A percentile compares a stretch with the other conserved stretches of the same genome.
These are phyloP conservation scores for Amesomyces nigricolor DNA, from an alignment of 2,329 filamentous ascomycete genomes.

Conservation along the genomic window DNA sequence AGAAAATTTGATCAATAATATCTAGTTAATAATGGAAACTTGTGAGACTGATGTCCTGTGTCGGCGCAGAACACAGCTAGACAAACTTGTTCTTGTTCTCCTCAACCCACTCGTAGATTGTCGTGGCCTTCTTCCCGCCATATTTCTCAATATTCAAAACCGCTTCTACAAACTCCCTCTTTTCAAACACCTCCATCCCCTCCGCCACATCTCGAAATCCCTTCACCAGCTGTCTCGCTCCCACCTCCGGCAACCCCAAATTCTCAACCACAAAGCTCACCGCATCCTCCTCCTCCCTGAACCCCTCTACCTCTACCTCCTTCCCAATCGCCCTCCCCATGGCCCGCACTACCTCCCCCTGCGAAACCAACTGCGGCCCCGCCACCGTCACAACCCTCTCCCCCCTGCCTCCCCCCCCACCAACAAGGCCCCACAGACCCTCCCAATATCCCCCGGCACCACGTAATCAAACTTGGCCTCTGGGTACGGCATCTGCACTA, in stretches of 20 bases:
- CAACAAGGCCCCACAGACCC: constrained; percentile 37
- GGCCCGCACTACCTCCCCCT: background rate
- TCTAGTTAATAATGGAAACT: too few species aligned
- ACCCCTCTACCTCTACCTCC: background rate
- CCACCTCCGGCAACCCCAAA: background rate
- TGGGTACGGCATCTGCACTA: constrained; percentile 31
- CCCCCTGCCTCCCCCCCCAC: constrained; percentile 9
- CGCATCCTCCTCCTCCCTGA: constrained; percentile 1
- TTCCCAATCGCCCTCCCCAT: background rate
- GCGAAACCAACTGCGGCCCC: background rate
- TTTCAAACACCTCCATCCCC: background rate
- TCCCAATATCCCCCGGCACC: constrained; percentile 40
- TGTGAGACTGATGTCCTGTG: background rate
- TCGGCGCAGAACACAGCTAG: too few species aligned
- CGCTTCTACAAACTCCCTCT: background rate
- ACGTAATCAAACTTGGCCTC: constrained; percentile 36
- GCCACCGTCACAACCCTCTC: background rate
- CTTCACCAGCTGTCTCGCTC: background rate
- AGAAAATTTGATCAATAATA: too few species aligned
- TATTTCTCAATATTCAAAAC: constrained; percentile 2
- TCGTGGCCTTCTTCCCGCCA: background rate
- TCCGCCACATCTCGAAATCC: background rate
- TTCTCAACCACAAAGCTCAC: background rate
- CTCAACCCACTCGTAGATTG: background rate
- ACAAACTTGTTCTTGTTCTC: background rate